Base-by-base conservation (phyloP, 192 early-diverging fungal species). In the Backusella morwellensis region DNA sequence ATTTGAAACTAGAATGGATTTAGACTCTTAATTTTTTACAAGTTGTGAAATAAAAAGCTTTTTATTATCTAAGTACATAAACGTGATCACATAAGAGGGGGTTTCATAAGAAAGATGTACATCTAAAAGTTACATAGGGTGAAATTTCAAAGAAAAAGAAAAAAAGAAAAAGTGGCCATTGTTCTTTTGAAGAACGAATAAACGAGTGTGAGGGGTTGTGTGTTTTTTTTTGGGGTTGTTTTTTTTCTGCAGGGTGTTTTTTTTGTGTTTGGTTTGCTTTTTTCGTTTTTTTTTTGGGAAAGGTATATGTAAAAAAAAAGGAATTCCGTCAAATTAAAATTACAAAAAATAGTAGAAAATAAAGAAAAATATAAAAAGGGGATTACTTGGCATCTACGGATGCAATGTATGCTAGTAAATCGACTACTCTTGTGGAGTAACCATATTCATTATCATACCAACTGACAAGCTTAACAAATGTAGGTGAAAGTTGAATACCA, bases 401-500 rank as follows among this genome's bases (percentile, higher is more conserved):
- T 80, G 91, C 89, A 81, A 95, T 86, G 84, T 86, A 92, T 81
- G 81, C 71, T 88, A 97, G 87, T 68, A 98, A 86, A 89, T 98
- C 94, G 34, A 97, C 84, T 38, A 94, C 92, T 82, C 96, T 94
- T 80, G 86, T 87, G 11, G 91, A 93, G 92, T 98, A 98, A 68
- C 96, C 96, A 79, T 83, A 91, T 87, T 97, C 93, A 86, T 91
- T 86, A 74, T 80, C 67, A 68, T 82, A 77, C 75, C 35, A 68
- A 32, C 47, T 63, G 56, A 63, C 9, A 63, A 63, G 56, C 56
- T 63, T 63, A 23, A 63, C 56, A 63, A 63, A 63, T 29, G 97
- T 98, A 77, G 88, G 92, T 80, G 95, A 89, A 71, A 99, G 87
- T 38, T 93, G 90, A 79, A 99, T 98, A 75, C 97, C 97, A 79